Conservation (phyloP, 306 rosid genomes). For the Dalbergia oliveri region DNA sequence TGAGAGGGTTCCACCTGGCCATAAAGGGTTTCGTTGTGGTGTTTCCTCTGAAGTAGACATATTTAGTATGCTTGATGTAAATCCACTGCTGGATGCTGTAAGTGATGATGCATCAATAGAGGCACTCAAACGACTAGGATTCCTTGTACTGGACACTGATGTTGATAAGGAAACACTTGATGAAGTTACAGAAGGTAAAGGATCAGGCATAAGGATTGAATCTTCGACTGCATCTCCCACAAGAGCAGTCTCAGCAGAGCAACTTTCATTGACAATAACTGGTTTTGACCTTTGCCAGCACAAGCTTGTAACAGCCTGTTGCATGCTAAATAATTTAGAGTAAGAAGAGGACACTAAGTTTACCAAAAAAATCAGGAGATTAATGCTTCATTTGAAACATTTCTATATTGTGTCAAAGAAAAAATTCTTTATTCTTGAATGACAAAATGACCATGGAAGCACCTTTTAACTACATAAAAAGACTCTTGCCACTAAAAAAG, state of each 20-base stretch:
- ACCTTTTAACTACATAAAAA: neutral
- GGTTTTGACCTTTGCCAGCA: constrained; percentile 99
- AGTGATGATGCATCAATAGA: constrained; percentile 64
- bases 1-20: constrained; percentile 81
- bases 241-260: constrained; percentile 84
- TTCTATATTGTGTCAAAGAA: neutral
- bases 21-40: constrained; percentile 74
- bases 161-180: constrained; percentile 69
- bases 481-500: neutral
- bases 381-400: constrained; percentile 14
- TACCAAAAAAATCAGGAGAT: constrained; percentile 28
- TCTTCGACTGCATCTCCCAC: constrained; percentile 92
- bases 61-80: constrained; percentile 61
- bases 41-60: constrained; percentile 74
- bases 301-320: constrained; percentile 94
- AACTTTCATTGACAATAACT: constrained; percentile 82
- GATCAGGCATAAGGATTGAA: constrained; percentile 99
- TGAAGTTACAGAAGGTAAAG: constrained; percentile 85
- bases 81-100: constrained; percentile 60
- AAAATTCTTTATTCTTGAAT: neutral
- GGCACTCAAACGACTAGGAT: constrained; percentile 70
- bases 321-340: constrained; percentile 52
- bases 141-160: constrained; percentile 66
- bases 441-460: neutral
- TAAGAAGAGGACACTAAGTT: constrained; percentile 18